These are phyloP conservation scores for Ceratocystis cubensis DNA, from an alignment of 2,329 filamentous ascomycete genomes.

Conservation along the genomic window DNA sequence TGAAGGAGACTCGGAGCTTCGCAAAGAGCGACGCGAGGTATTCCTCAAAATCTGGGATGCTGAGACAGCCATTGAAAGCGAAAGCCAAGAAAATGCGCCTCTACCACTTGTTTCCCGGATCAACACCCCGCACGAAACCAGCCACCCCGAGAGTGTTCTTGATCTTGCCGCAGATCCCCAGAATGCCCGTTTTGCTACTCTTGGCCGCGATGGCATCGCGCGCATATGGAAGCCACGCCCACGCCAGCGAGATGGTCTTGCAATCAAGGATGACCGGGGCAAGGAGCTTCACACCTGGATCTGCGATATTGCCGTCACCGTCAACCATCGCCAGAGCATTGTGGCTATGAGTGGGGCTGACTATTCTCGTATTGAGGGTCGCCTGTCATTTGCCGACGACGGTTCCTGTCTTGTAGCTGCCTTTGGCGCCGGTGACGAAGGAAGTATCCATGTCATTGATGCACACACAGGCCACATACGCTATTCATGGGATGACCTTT, in stretches of 20 bases:
- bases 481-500: constrained; percentile 54
- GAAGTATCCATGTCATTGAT: constrained; percentile 65
- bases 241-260: constrained; percentile 54
- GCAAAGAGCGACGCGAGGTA: constrained; percentile 51
- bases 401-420: constrained; percentile 69
- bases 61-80: constrained; percentile 28
- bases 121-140: constrained; percentile 63
- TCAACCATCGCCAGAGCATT: constrained; percentile 33
- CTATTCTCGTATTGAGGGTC: constrained; percentile 40
- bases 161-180: constrained; percentile 60
- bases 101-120: constrained; percentile 74
- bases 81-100: constrained; percentile 33
- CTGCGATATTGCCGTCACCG: constrained; percentile 47
- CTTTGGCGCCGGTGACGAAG: constrained; percentile 41
- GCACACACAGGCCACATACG: constrained; percentile 53
- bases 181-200: constrained; percentile 63
- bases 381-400: constrained; percentile 68
- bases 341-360: constrained; percentile 26
- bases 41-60: constrained; percentile 79
- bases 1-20: constrained; percentile 33
- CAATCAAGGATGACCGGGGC: constrained; percentile 45
- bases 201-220: constrained; percentile 67
- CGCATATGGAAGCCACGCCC: constrained; percentile 70
- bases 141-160: constrained; percentile 48
- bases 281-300: constrained; percentile 61